A percentile compares a stretch with the other conserved stretches of the same genome.
phyloP scores from a whole-genome alignment of 2,329 filamentous ascomycete genomes.

The Talaromyces albobiverticillius region DNA sequence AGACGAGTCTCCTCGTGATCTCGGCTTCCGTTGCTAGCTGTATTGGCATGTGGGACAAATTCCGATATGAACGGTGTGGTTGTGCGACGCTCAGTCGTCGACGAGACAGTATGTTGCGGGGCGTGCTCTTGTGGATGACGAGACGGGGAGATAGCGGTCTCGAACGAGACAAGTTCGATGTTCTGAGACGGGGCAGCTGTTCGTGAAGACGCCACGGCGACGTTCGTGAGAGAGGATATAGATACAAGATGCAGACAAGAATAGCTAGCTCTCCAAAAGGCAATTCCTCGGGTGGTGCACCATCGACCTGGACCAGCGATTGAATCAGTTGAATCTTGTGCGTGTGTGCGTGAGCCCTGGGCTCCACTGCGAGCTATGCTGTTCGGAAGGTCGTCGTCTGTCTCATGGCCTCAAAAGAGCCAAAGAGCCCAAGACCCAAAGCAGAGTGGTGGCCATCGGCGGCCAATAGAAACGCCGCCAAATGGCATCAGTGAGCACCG shows the following conservation, averaged over 20 bases:
- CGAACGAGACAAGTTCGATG: constrained; percentile 33
- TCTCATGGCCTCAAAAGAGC: too few species aligned
- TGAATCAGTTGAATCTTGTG: background rate
- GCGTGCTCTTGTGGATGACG: background rate
- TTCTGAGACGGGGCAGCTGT: constrained; percentile 19
- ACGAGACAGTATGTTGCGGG: background rate
- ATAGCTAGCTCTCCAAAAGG: background rate
- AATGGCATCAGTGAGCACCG: background rate
- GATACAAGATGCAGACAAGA: too few species aligned
- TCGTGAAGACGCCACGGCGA: constrained; percentile 24
- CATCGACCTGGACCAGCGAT: background rate
- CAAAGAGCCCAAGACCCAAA: too few species aligned
- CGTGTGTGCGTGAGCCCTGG: too few species aligned
- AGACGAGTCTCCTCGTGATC: constrained; percentile 9
- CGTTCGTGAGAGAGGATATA: background rate
- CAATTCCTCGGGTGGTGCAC: background rate
- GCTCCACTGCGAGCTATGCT: background rate
- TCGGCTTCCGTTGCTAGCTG: constrained; percentile 2
- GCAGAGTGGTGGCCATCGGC: too few species aligned
- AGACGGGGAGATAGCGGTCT: constrained; percentile 11
- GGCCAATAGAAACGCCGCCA: background rate
- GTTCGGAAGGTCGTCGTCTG: too few species aligned
- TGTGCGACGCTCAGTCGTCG: constrained; percentile 7
- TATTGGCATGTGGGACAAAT: constrained; percentile 12
- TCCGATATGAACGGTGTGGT: background rate